These are phyloP conservation scores for Aegle marmelos DNA, from an alignment of 345 rosid species.

Conservation along the genomic window DNA sequence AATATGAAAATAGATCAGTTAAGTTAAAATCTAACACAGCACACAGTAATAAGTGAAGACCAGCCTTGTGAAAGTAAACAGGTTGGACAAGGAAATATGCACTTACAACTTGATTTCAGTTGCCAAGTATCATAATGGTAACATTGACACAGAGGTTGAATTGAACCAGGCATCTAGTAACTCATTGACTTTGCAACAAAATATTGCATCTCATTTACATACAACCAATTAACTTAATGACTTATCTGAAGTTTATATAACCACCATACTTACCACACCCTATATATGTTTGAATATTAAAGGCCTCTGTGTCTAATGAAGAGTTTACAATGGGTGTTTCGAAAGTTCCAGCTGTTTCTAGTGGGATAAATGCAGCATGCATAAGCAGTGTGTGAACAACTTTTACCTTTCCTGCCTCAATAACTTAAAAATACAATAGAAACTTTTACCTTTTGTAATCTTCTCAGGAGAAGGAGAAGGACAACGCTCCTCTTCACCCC, in stretches of 20 bases:
- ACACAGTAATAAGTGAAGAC: neutral
- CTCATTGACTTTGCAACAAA: neutral
- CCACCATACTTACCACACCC: neutral
- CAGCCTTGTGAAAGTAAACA: neutral
- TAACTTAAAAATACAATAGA: neutral
- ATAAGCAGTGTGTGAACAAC: slow-evolving; percentile 1
- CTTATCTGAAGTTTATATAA: neutral
- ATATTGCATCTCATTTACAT: neutral
- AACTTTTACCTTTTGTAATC: slow-evolving; percentile 59
- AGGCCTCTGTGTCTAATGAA: neutral
- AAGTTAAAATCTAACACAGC: neutral
- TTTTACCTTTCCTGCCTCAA: neutral
- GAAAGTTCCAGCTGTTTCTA: neutral
- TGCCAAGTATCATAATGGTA: neutral
- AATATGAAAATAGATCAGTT: slow-evolving; percentile 4
- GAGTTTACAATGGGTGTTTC: neutral
- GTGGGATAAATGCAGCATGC: neutral
- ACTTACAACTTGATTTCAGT: neutral
- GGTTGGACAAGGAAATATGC: neutral
- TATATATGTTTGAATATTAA: neutral
- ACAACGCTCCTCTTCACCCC: slow-evolving; percentile 99
- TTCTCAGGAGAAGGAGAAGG: slow-evolving; percentile 76
- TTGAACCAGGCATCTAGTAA: neutral
- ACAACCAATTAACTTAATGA: neutral
- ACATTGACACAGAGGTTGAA: slow-evolving; percentile 4